These are phyloP conservation scores for Geranium rotundifolium DNA, from an alignment of 345 rosid species.

Conservation along the genomic window DNA sequence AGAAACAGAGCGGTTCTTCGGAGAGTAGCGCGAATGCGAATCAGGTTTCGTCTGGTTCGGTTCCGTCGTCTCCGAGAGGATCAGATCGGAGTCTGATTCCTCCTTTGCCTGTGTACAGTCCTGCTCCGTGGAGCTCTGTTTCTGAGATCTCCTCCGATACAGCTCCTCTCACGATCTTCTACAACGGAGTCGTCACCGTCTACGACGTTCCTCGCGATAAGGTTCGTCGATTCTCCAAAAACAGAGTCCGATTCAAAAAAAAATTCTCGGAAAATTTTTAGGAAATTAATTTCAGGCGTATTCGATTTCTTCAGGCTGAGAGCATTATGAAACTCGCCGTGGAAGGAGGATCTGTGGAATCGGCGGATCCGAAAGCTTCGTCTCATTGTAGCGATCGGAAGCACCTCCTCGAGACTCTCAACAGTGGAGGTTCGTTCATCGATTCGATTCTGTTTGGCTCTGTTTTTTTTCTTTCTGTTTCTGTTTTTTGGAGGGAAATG, in stretches of 20 bases:
- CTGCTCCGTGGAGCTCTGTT: conserved; percentile 26
- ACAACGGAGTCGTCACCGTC: conserved; percentile 64
- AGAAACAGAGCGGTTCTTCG: not conserved
- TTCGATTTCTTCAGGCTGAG: conserved; percentile 28
- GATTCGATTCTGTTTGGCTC: not conserved
- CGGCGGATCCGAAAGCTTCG: conserved; percentile 13
- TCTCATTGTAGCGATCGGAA: conserved; percentile 18
- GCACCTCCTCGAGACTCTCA: conserved; percentile 38
- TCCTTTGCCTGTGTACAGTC: conserved; percentile 23
- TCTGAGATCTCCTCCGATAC: conserved; percentile 23
- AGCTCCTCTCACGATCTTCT: conserved; percentile 77
- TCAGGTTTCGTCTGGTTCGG: not conserved
- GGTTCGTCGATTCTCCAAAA: conserved; percentile 17
- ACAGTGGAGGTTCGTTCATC: conserved; percentile 35
- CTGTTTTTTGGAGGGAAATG: not conserved
- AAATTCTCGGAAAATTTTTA: not conserved
- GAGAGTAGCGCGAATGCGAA: not conserved
- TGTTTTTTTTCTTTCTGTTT: not conserved
- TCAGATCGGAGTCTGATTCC: conserved; percentile 18
- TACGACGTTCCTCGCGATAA: conserved; percentile 51
- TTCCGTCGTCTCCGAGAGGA: conserved; percentile 9
- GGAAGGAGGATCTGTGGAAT: conserved; percentile 26
- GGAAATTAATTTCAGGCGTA: not conserved
- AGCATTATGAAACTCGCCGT: conserved; percentile 46
- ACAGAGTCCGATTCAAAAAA: not conserved